A percentile compares a stretch with the other conserved stretches of the same genome.
These are phyloP conservation scores for Vicia sativa DNA, from an alignment of 306 rosid genomes.

Conservation along the genomic window DNA sequence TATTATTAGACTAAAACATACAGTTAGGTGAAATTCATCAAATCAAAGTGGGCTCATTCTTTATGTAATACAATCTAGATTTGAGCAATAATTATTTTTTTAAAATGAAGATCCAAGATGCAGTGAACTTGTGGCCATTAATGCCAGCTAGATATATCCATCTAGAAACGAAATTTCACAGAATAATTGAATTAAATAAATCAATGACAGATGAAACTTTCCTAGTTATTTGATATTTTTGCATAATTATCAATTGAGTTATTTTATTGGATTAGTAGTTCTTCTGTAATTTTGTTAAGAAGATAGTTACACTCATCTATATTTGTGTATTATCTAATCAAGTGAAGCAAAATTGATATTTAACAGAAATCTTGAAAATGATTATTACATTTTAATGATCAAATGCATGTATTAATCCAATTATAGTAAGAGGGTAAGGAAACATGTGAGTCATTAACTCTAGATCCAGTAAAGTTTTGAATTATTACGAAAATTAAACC, in stretches of 20 bases:
- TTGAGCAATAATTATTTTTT: not conserved
- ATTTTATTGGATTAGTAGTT: too few relatives aligned
- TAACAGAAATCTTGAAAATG: conserved; percentile 6
- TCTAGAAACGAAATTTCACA: conserved; percentile 16
- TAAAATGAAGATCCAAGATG: conserved; percentile 19
- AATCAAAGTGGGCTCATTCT: conserved; percentile 31
- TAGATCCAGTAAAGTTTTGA: conserved; percentile 34
- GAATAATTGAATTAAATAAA: conserved; percentile 15
- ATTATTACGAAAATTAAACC: conserved; percentile 44
- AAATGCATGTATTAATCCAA: conserved; percentile 30
- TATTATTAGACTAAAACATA: conserved; percentile 30
- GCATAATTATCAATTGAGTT: too few relatives aligned
- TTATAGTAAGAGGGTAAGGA: conserved; percentile 25
- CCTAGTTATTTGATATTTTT: too few relatives aligned
- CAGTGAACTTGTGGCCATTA: conserved; percentile 34
- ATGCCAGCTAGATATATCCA: conserved; percentile 27
- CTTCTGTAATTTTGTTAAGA: not conserved
- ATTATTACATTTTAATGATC: not conserved
- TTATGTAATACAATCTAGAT: conserved; percentile 22
- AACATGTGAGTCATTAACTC: conserved; percentile 36
- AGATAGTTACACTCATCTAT: not conserved
- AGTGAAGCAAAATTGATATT: conserved; percentile 10
- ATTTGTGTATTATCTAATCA: conserved; percentile 4
- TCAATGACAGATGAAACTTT: too few relatives aligned
- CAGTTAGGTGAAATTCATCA: conserved; percentile 32